Percentiles rank a stretch among this genome's conserved stretches.
Evolutionary conservation across 116 monocot species (phyloP).

Genomic region (Trichopus zeylanicus): DNA sequence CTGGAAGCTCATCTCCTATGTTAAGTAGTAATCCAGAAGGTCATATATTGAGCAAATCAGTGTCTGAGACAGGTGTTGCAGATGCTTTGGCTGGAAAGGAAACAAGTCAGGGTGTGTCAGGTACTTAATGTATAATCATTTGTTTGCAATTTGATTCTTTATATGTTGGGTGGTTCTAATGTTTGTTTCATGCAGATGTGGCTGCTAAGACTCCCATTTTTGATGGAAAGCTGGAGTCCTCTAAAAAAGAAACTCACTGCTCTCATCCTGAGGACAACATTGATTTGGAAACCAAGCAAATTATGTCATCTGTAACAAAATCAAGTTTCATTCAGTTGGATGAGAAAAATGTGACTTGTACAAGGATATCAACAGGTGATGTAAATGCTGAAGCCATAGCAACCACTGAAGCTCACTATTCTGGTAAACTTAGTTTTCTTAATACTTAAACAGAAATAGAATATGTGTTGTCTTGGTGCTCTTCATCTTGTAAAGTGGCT

Average conservation of each 20-base stretch:
- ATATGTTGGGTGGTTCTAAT: too few species aligned
- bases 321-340: neutral
- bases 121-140: neutral
- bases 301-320: neutral
- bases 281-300: slow-evolving; percentile 6
- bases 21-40: neutral
- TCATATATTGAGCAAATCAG: neutral
- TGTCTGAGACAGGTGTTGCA: neutral
- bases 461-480: neutral
- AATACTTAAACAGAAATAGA: too few species aligned
- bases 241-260: too few species aligned
- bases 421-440: neutral
- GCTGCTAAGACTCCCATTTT: too few species aligned
- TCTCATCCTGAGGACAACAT: neutral
- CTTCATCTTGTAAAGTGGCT: neutral
- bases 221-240: too few species aligned
- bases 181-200: too few species aligned
- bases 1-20: neutral
- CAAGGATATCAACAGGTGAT: neutral
- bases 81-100: neutral
- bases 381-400: neutral
- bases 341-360: neutral
- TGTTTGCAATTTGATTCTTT: neutral
- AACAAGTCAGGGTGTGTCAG: neutral
- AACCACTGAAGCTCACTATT: neutral